A percentile compares a stretch with the other conserved stretches of the same genome.
Conservation (phyloP, 805 yeast genomes). For the Cyberlindnera maritima region DNA sequence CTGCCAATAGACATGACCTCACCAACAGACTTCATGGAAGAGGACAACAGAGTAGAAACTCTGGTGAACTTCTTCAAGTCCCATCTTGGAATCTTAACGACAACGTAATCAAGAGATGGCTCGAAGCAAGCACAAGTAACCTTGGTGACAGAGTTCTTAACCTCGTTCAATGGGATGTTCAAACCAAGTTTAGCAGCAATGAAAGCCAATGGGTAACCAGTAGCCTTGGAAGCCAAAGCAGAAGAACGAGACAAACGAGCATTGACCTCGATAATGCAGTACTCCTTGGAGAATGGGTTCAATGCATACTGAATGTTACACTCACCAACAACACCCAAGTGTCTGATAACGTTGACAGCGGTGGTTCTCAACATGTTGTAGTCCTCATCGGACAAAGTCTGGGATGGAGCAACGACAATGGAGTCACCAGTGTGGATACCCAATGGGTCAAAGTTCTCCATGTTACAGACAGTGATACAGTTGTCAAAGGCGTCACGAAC, state of each 20-base stretch:
- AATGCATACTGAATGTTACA: slow-evolving; percentile 97
- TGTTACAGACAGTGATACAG: slow-evolving; percentile 98
- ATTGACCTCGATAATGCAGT: slow-evolving; percentile 95
- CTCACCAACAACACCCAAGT: slow-evolving; percentile 98
- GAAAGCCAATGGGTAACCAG: slow-evolving; percentile 97
- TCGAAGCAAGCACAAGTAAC: slow-evolving; percentile 96
- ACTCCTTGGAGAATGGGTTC: slow-evolving; percentile 93
- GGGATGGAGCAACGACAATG: slow-evolving; percentile 98
- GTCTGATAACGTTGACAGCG: slow-evolving; percentile 96
- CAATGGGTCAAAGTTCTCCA: slow-evolving; percentile 98
- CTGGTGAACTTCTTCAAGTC: slow-evolving; percentile 92
- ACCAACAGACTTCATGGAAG: slow-evolving; percentile 98
- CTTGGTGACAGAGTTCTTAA: slow-evolving; percentile 95
- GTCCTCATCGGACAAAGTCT: slow-evolving; percentile 94
- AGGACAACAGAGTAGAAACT: slow-evolving; percentile 95
- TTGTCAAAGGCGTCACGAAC: slow-evolving; percentile 94
- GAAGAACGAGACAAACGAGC: slow-evolving; percentile 97
- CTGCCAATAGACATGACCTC: slow-evolving; percentile 99
- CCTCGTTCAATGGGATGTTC: slow-evolving; percentile 90
- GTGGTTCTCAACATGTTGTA: slow-evolving; percentile 97
- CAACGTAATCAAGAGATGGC: slow-evolving; percentile 95
- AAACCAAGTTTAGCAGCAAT: slow-evolving; percentile 97
- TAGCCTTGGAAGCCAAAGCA: slow-evolving; percentile 97
- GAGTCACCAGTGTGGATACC: slow-evolving; percentile 99
- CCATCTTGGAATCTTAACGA: slow-evolving; percentile 98